Evolutionary conservation across 2,329 filamentous ascomycete genomes (phyloP), one percentile per base, ranked within the genome.

Genomic region (Alternaria ventricosa): DNA sequence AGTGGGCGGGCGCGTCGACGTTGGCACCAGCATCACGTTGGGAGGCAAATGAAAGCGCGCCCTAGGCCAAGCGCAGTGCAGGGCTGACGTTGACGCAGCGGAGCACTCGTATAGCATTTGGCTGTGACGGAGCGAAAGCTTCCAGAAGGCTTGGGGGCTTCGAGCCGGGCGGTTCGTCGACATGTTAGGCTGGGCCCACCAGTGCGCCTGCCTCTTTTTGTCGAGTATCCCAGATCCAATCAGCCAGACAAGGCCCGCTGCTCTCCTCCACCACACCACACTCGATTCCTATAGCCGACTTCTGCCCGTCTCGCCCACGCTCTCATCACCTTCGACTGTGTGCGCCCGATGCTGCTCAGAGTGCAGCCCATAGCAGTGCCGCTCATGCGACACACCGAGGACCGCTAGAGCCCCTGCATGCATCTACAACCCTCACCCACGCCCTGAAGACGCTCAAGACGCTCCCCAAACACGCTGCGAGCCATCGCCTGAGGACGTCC

Each of bases 311-410:
- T 33, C 46, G 22, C 18, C 47, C 46, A 25, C 60, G 55, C 36
- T 54, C 46, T 45, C 44, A 36, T 33, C 49, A 25, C 60, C 60
- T 55, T 58, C 46, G 25, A 27, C 33, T 18, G 49, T 55, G 33
- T 44, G 62, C 64, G 69, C 69, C 72, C 72, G 69, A 76, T 77
- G 73, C 74, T 74, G 72, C 73, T 72, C 72, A 61, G 44, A 61
- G 64, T 63, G 67, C 70, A 63, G 66, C 68, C 65, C 49, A 59
- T 61, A 67, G 68, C 73, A 68, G 75, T 69, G 75, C 71, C 36
- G 74, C 72, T 76, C 66, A 67, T 73, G 74, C 73, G 73, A 75
- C 75, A 71, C 72, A 69, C 74, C 63, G 54, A 43, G 61, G 20
- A 50, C 65, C 43, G 47, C 55, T 57, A 53, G 36, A 41, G 57